Conservation (phyloP, 257 asterid genomes). For the Solanum paucissectum region DNA sequence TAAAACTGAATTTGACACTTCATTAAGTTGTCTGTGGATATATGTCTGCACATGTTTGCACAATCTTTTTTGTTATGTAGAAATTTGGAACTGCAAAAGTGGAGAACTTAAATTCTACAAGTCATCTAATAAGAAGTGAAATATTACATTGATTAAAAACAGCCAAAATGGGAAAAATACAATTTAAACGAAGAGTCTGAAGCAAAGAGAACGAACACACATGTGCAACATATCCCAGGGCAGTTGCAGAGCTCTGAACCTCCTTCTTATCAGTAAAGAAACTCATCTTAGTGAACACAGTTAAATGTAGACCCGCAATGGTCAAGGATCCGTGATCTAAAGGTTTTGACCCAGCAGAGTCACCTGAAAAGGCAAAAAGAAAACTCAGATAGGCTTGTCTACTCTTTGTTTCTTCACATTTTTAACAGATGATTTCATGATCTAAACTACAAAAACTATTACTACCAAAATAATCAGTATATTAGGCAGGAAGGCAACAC, state of each 20-base stretch:
- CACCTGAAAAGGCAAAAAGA: conserved; percentile 29
- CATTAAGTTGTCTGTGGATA: background rate
- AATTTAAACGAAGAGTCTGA: background rate
- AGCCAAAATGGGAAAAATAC: background rate
- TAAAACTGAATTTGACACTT: background rate
- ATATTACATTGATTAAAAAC: background rate
- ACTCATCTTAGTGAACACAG: conserved; percentile 82
- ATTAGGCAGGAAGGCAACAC: background rate
- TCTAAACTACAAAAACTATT: background rate
- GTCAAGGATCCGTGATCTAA: conserved; percentile 68
- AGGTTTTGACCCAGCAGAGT: conserved; percentile 54
- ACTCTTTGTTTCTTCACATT: background rate
- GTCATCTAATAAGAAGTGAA: background rate
- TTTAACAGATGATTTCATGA: background rate
- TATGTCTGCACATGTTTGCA: background rate
- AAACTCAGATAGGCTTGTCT: background rate
- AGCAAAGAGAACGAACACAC: conserved; percentile 45
- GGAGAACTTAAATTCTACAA: background rate
- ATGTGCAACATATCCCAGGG: conserved; percentile 92
- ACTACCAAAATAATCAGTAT: background rate
- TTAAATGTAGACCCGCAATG: conserved; percentile 86
- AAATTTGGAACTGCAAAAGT: background rate
- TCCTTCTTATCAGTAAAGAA: conserved; percentile 97
- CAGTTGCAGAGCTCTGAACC: conserved; percentile 88
- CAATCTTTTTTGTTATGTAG: background rate